Conservation (phyloP, 148 eudicot species). For the Arbutus unedo region DNA sequence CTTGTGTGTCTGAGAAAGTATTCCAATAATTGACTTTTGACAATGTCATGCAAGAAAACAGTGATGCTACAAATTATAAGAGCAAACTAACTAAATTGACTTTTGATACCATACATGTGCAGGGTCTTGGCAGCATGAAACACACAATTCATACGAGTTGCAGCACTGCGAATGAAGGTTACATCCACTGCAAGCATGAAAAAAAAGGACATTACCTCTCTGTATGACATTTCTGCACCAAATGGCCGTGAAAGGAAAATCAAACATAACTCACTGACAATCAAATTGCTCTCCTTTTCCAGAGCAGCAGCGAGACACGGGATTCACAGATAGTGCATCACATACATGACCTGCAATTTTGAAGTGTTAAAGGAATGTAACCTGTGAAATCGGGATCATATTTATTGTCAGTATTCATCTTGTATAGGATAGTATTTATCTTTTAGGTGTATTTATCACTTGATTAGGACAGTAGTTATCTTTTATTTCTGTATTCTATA, state of each 20-base stretch:
- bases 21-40: not conserved
- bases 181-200: conserved; percentile 67
- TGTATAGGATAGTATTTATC: no score
- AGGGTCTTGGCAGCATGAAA: conserved; percentile 94
- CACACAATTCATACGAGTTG: conserved; percentile 93
- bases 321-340: conserved; percentile 78
- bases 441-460: no score
- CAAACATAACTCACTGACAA: conserved; percentile 88
- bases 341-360: conserved; percentile 72
- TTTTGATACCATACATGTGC: conserved; percentile 38
- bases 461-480: no score
- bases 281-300: conserved; percentile 68
- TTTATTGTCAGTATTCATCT: no score
- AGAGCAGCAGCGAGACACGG: conserved; percentile 81
- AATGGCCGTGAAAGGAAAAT: conserved; percentile 17
- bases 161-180: conserved; percentile 83
- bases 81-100: not conserved
- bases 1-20: conserved; percentile 45
- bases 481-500: no score
- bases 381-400: no score
- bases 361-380: conserved; percentile 13
- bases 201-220: conserved; percentile 20
- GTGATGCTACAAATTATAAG: no score
- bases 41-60: not conserved
- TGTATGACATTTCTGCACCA: conserved; percentile 5